Conservation (phyloP, 768 basidiomycete species). For the Butyriboletus loyo region DNA sequence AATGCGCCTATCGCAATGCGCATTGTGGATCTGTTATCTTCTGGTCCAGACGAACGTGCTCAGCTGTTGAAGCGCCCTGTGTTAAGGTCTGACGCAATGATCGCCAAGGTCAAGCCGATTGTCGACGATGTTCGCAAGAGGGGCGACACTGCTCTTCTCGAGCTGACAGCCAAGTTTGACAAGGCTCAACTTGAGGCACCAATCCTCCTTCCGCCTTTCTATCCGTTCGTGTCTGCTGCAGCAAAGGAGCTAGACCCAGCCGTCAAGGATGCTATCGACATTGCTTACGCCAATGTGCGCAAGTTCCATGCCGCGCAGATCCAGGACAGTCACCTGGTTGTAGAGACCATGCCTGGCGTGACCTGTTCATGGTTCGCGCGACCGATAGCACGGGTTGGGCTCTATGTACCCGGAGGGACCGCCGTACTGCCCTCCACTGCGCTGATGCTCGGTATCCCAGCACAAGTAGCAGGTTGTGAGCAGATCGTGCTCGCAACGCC, state of each 20-base stretch:
- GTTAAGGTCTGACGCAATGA: slow-evolving; percentile 59
- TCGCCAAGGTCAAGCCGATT: slow-evolving; percentile 90
- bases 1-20: slow-evolving; percentile 73
- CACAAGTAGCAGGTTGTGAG: slow-evolving; percentile 93
- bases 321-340: slow-evolving; percentile 64
- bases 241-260: slow-evolving; percentile 56
- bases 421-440: slow-evolving; percentile 96
- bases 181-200: slow-evolving; percentile 68
- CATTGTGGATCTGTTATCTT: slow-evolving; percentile 54
- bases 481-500: slow-evolving; percentile 94
- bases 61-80: slow-evolving; percentile 85
- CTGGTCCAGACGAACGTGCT: slow-evolving; percentile 52
- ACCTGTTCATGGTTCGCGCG: slow-evolving; percentile 93
- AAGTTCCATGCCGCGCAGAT: slow-evolving; percentile 90
- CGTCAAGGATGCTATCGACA: slow-evolving; percentile 81
- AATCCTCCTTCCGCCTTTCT: slow-evolving; percentile 77
- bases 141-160: slow-evolving; percentile 84
- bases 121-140: slow-evolving; percentile 79
- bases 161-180: slow-evolving; percentile 93
- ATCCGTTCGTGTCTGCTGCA: slow-evolving; percentile 39
- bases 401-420: slow-evolving; percentile 97
- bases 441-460: slow-evolving; percentile 96
- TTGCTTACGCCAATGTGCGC: slow-evolving; percentile 87
- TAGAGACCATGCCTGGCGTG: slow-evolving; percentile 98
- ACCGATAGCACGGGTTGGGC: slow-evolving; percentile 91